These are phyloP conservation scores for Schwanniomyces sp. DNA, from an alignment of 805 yeast genomes.

Conservation along the genomic window DNA sequence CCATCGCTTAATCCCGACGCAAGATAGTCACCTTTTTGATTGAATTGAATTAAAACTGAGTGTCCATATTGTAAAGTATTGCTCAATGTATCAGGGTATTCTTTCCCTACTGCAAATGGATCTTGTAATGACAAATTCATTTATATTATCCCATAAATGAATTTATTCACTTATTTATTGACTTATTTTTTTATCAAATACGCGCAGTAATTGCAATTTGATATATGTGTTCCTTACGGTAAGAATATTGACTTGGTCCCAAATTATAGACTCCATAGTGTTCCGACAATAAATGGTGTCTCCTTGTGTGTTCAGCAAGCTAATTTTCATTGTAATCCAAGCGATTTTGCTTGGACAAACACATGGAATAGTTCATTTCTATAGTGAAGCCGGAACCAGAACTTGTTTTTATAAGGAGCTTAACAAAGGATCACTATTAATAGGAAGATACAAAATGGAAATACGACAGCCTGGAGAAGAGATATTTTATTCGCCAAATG, in stretches of 20 bases:
- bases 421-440: constrained; percentile 46
- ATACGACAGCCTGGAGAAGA: constrained; percentile 36
- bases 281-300: neutral
- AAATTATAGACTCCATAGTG: too few species aligned
- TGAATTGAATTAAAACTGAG: constrained; percentile 67
- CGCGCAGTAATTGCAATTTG: neutral
- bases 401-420: constrained; percentile 60
- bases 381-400: constrained; percentile 49
- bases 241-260: too few species aligned
- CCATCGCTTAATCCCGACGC: constrained; percentile 83
- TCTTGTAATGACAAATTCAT: constrained; percentile 86
- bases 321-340: neutral
- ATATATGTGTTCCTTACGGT: neutral
- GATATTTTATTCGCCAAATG: constrained; percentile 27
- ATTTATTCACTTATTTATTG: neutral
- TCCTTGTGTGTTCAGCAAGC: neutral
- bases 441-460: constrained; percentile 52
- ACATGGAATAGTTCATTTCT: constrained; percentile 41
- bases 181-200: neutral
- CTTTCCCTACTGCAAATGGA: constrained; percentile 89
- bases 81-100: constrained; percentile 82
- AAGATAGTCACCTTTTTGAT: constrained; percentile 76
- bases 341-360: neutral
- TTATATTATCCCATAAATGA: neutral
- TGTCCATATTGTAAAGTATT: constrained; percentile 67